A percentile compares a stretch with the other conserved stretches of the same genome.
Evolutionary conservation across 352 stramenopile genomes (phyloP).

Genomic region (Phytophthora pseudosyringae): DNA sequence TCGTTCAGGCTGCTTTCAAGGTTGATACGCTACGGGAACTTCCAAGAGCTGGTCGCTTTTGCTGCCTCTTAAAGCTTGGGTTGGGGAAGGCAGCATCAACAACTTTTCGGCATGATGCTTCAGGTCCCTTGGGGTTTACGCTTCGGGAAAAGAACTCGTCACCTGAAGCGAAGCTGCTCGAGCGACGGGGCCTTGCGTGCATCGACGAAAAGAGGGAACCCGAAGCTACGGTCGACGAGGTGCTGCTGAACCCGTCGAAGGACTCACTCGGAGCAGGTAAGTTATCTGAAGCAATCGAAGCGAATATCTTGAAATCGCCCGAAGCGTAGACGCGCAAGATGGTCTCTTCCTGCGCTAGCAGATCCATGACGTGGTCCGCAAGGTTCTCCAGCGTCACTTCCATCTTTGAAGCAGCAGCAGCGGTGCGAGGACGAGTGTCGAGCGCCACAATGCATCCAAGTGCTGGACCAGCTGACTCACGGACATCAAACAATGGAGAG

Average conservation of each 20-base stretch:
- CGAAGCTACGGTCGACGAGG: conserved; percentile 23
- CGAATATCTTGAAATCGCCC: conserved; percentile 72
- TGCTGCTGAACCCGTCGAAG: conserved; percentile 48
- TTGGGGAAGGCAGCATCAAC: conserved; percentile 11
- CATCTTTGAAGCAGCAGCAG: conserved; percentile 46
- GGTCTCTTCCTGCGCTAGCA: conserved; percentile 62
- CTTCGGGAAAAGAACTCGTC: conserved; percentile 45
- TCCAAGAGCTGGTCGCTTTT: conserved; percentile 10
- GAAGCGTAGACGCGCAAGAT: conserved; percentile 66
- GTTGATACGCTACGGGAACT: conserved; percentile 21
- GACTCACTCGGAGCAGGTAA: conserved; percentile 9
- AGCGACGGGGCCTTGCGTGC: conserved; percentile 28
- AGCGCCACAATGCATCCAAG: conserved; percentile 71
- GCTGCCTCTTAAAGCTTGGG: conserved; percentile 12
- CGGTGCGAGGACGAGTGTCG: conserved; percentile 52
- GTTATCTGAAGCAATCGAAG: conserved; percentile 39
- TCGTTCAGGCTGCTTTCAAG: conserved; percentile 35
- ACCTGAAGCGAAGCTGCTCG: conserved; percentile 49
- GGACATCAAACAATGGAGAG: conserved; percentile 54
- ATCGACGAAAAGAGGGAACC: conserved; percentile 28
- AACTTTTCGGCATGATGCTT: conserved; percentile 16
- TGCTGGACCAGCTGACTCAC: conserved; percentile 33
- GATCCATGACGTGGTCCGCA: conserved; percentile 63
- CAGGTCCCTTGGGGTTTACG: conserved; percentile 12
- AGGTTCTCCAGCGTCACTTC: conserved; percentile 69